phyloP scores from a whole-genome alignment of 2,329 filamentous ascomycete genomes.

The Phialocephala sp. region DNA sequence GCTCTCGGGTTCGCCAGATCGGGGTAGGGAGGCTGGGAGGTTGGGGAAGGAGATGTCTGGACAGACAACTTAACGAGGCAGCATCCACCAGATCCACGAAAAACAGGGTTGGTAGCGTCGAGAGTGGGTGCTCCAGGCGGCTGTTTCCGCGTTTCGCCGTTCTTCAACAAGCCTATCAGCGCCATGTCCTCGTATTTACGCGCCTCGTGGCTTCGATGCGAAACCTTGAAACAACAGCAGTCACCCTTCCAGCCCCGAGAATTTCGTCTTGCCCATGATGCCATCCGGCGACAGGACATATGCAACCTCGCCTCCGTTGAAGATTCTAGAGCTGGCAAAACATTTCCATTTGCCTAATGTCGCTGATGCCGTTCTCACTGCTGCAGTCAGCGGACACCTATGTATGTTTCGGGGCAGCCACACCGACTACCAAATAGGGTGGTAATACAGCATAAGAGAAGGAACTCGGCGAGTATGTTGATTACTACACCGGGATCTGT shows the following conservation, averaged over 20 bases:
- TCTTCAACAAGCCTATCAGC: conserved; percentile 2
- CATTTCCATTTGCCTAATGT: not conserved
- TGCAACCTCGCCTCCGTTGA: not conserved
- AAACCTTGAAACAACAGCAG: not conserved
- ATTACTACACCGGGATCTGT: not conserved
- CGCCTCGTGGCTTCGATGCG: not conserved
- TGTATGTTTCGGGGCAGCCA: not conserved
- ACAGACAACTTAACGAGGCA: not conserved
- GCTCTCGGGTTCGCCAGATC: not conserved
- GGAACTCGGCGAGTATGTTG: not conserved
- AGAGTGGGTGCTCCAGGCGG: not conserved
- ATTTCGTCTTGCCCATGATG: not conserved
- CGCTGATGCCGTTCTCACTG: not conserved
- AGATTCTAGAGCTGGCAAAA: not conserved
- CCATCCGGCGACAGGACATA: not conserved
- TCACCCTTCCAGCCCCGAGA: not conserved
- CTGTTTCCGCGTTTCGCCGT: not conserved
- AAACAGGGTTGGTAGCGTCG: not conserved
- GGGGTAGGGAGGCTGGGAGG: too few species aligned
- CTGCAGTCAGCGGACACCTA: not conserved
- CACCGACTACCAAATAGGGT: not conserved
- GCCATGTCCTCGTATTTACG: not conserved
- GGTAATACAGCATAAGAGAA: not conserved
- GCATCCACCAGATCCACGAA: too few species aligned
- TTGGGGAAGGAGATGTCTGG: not conserved